These are phyloP conservation scores for Fusarium sp. DNA, from an alignment of 2,329 filamentous ascomycete species.

Conservation along the genomic window DNA sequence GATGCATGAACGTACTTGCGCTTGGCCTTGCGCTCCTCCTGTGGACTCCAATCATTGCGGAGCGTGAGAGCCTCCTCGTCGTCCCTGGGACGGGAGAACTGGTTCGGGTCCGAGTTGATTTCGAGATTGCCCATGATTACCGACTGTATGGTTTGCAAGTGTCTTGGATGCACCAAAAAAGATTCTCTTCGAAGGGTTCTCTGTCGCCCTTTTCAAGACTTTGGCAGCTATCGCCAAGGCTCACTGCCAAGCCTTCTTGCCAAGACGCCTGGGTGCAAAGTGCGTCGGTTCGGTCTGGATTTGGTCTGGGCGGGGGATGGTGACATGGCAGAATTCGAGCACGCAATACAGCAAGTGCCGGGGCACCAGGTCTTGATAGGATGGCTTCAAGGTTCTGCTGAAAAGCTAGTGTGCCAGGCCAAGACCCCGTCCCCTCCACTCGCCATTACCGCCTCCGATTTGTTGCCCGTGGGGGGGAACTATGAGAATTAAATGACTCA, in stretches of 20 bases:
- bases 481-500: slow-evolving; percentile 40
- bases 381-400: slow-evolving; percentile 1
- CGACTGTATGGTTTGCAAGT: neutral
- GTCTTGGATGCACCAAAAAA: neutral
- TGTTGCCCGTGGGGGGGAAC: slow-evolving; percentile 23
- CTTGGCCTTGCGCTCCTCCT: slow-evolving; percentile 54
- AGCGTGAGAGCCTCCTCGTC: slow-evolving; percentile 49
- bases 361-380: slow-evolving; percentile 21
- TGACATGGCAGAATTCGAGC: slow-evolving; percentile 39
- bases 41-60: slow-evolving; percentile 48
- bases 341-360: slow-evolving; percentile 39
- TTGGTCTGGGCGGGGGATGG: slow-evolving; percentile 18
- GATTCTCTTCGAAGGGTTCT: neutral
- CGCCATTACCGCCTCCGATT: slow-evolving; percentile 33
- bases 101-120: slow-evolving; percentile 16
- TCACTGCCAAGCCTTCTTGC: slow-evolving; percentile 4
- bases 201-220: slow-evolving; percentile 20
- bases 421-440: slow-evolving; percentile 21
- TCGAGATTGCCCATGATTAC: slow-evolving; percentile 35
- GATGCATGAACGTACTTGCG: slow-evolving; percentile 48
- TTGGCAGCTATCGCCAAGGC: neutral
- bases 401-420: slow-evolving; percentile 17
- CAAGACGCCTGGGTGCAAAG: slow-evolving; percentile 1
- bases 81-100: slow-evolving; percentile 31
- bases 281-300: slow-evolving; percentile 9